These are phyloP conservation scores for Pseudocercospora musae DNA, from an alignment of 2,329 filamentous ascomycete species.

Conservation along the genomic window DNA sequence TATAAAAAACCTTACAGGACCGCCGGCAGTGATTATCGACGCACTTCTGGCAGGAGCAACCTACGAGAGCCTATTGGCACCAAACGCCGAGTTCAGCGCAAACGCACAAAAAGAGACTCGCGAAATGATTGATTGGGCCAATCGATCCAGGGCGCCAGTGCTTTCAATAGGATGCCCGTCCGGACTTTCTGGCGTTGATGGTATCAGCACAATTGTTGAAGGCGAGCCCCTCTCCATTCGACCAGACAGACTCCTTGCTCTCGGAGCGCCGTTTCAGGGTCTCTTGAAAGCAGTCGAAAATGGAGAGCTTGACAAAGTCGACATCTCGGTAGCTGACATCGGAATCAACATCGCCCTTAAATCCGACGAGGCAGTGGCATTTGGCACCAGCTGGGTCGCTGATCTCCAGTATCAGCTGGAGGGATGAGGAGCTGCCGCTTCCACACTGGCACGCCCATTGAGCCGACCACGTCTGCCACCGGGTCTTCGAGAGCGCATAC, in stretches of 20 bases:
- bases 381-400: slow-evolving; percentile 82
- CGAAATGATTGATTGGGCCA: slow-evolving; percentile 90
- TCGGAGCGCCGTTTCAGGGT: slow-evolving; percentile 84
- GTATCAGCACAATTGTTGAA: slow-evolving; percentile 63
- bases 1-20: slow-evolving; percentile 56
- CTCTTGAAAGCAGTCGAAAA: slow-evolving; percentile 72
- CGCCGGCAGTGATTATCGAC: slow-evolving; percentile 80
- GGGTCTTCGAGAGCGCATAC: not conserved
- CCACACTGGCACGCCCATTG: not conserved
- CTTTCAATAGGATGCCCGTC: slow-evolving; percentile 89
- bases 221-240: slow-evolving; percentile 76
- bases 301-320: slow-evolving; percentile 63
- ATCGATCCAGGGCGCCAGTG: slow-evolving; percentile 77
- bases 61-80: slow-evolving; percentile 76
- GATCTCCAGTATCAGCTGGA: slow-evolving; percentile 33
- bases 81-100: slow-evolving; percentile 27
- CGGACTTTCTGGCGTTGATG: slow-evolving; percentile 76
- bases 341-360: slow-evolving; percentile 83
- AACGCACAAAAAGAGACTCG: slow-evolving; percentile 81
- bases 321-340: slow-evolving; percentile 71
- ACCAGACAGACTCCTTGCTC: slow-evolving; percentile 76
- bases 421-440: not conserved
- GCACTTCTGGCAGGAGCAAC: slow-evolving; percentile 82
- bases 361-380: slow-evolving; percentile 79
- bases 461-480: not conserved